phyloP scores from a whole-genome alignment of 805 yeast species.

The Lachancea dasiensis region DNA sequence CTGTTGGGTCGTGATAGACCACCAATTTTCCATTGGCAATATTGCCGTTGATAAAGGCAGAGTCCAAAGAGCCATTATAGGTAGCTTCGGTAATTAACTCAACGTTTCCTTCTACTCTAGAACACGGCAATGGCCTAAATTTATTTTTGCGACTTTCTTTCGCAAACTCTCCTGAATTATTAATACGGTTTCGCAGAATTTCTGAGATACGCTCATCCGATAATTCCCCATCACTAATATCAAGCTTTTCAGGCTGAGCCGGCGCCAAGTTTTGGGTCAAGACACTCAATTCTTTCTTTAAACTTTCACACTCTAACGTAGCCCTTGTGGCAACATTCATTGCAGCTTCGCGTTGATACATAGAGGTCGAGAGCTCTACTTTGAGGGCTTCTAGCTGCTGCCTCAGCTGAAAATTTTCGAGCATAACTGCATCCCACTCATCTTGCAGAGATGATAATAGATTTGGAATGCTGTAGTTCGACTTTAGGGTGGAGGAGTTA shows the following conservation, averaged over 20 bases:
- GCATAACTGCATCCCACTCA: slow-evolving; percentile 84
- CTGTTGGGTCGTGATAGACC: neutral
- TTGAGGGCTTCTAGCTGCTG: slow-evolving; percentile 62
- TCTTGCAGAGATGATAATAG: slow-evolving; percentile 69
- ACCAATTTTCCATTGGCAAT: slow-evolving; percentile 11
- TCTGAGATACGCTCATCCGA: neutral
- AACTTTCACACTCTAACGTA: slow-evolving; percentile 70
- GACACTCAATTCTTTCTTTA: slow-evolving; percentile 56
- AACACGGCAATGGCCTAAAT: slow-evolving; percentile 9
- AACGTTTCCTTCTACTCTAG: slow-evolving; percentile 16
- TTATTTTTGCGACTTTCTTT: slow-evolving; percentile 5
- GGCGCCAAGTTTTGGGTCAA: slow-evolving; percentile 33
- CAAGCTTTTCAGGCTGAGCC: neutral
- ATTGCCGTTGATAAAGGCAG: slow-evolving; percentile 2
- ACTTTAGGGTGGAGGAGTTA: slow-evolving; percentile 43
- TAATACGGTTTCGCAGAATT: neutral
- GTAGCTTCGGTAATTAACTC: neutral
- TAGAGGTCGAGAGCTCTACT: slow-evolving; percentile 67
- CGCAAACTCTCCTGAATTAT: slow-evolving; percentile 5
- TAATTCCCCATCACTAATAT: neutral
- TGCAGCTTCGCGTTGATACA: slow-evolving; percentile 88
- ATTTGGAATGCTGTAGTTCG: slow-evolving; percentile 54
- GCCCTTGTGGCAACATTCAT: slow-evolving; percentile 75
- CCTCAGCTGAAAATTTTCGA: slow-evolving; percentile 72
- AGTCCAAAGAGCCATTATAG: neutral